Percentiles rank a stretch among this genome's conserved stretches.
Evolutionary conservation across 1,139 yeast species (phyloP).

Genomic region (Kluyveromyces sp.): DNA sequence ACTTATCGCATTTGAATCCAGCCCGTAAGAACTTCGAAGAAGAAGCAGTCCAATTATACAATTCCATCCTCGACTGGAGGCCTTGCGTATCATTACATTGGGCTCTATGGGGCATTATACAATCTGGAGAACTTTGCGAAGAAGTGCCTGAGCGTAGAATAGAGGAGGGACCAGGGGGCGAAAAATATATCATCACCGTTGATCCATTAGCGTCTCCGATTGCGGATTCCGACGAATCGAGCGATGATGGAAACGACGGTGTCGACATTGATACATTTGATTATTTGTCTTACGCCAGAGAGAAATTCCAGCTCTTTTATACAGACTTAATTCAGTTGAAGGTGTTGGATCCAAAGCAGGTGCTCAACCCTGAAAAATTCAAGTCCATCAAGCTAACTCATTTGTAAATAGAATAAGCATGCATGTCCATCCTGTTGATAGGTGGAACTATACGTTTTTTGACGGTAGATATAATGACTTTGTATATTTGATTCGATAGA

Average conservation of each 20-base stretch:
- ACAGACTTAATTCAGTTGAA: slow-evolving; percentile 69
- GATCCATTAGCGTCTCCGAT: slow-evolving; percentile 18
- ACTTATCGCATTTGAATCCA: slow-evolving; percentile 39
- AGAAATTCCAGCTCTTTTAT: slow-evolving; percentile 65
- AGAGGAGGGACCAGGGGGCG: slow-evolving; percentile 41
- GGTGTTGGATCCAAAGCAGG: slow-evolving; percentile 37
- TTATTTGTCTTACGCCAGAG: slow-evolving; percentile 65
- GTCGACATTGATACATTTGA: slow-evolving; percentile 69
- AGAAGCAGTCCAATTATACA: slow-evolving; percentile 52
- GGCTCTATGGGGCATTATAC: slow-evolving; percentile 90
- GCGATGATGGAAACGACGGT: slow-evolving; percentile 34
- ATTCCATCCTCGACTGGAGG: slow-evolving; percentile 72
- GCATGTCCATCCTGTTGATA: slow-evolving; percentile 3
- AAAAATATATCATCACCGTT: slow-evolving; percentile 35
- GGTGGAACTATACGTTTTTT: slow-evolving; percentile 1
- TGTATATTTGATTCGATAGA: neutral
- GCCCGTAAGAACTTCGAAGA: slow-evolving; percentile 36
- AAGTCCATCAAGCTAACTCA: slow-evolving; percentile 8
- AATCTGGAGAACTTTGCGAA: slow-evolving; percentile 42
- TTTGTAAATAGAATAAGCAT: slow-evolving; percentile 5
- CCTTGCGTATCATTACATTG: slow-evolving; percentile 73
- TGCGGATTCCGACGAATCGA: slow-evolving; percentile 15
- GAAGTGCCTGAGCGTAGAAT: slow-evolving; percentile 19
- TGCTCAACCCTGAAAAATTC: slow-evolving; percentile 4
- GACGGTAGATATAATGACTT: neutral